Conservation (phyloP, 169 alveolate species). For the Plasmodium malariae region DNA sequence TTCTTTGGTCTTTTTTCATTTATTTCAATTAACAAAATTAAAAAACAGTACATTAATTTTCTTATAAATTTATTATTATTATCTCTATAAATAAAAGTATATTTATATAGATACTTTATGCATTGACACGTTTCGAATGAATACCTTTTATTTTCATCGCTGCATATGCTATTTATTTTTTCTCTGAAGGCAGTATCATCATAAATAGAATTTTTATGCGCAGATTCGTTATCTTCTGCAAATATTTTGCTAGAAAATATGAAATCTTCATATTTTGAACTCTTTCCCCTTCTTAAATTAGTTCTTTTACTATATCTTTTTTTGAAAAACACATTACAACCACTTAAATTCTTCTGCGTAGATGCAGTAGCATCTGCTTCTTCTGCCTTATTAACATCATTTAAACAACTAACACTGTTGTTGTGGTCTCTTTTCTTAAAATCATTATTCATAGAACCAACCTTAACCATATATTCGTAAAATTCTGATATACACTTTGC, state of each 20-base stretch:
- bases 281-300: neutral
- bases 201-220: neutral
- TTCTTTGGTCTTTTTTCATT: neutral
- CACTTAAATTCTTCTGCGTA: no score
- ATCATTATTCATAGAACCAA: conserved; percentile 29
- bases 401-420: neutral
- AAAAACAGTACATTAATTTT: conserved; percentile 68
- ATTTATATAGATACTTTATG: conserved; percentile 39
- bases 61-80: conserved; percentile 2
- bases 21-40: conserved; percentile 63
- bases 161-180: neutral
- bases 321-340: no score
- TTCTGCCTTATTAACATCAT: neutral
- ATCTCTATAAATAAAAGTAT: conserved; percentile 24
- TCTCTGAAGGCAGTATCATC: neutral
- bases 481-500: conserved; percentile 69
- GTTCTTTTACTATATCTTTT: no score
- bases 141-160: neutral
- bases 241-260: neutral
- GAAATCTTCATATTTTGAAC: neutral
- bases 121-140: conserved; percentile 55
- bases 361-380: no score
- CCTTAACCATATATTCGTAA: conserved; percentile 45
- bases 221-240: neutral
- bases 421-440: neutral